phyloP scores from a whole-genome alignment of 2,329 filamentous ascomycete genomes.

The Ceratocystis cubensis region DNA sequence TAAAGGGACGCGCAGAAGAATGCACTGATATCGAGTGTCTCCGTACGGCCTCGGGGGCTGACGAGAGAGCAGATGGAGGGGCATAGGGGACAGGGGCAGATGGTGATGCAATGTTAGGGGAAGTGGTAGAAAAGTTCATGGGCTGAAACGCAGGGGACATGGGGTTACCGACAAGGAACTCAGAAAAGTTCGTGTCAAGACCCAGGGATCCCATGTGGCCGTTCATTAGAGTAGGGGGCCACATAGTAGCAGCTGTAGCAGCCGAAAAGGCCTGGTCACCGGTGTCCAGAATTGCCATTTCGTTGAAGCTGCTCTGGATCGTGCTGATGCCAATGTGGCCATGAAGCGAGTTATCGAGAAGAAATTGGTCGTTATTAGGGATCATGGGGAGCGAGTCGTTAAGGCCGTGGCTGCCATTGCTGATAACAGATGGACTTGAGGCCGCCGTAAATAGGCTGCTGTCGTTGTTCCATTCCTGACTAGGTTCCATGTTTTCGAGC shows the following conservation, averaged over 20 bases:
- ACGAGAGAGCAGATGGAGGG: neutral
- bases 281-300: slow-evolving; percentile 41
- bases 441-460: slow-evolving; percentile 49
- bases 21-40: slow-evolving; percentile 15
- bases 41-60: slow-evolving; percentile 5
- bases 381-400: slow-evolving; percentile 18
- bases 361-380: slow-evolving; percentile 19
- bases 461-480: slow-evolving; percentile 11
- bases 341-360: slow-evolving; percentile 15
- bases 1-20: neutral
- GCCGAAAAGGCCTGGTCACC: slow-evolving; percentile 18
- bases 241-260: slow-evolving; percentile 41
- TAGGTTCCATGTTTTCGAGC: slow-evolving; percentile 14
- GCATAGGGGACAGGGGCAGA: neutral
- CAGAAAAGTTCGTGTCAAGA: slow-evolving; percentile 20
- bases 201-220: slow-evolving; percentile 13
- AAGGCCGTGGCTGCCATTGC: slow-evolving; percentile 73
- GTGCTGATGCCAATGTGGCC: slow-evolving; percentile 51
- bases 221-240: slow-evolving; percentile 56
- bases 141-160: slow-evolving; percentile 17
- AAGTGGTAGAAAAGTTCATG: slow-evolving; percentile 16
- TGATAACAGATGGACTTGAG: slow-evolving; percentile 91
- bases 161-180: slow-evolving; percentile 21
- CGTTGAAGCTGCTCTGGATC: slow-evolving; percentile 71
- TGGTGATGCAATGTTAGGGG: slow-evolving; percentile 6